phyloP scores from a whole-genome alignment of 768 basidiomycete genomes.

The Tubosaeta brunneosetosa region DNA sequence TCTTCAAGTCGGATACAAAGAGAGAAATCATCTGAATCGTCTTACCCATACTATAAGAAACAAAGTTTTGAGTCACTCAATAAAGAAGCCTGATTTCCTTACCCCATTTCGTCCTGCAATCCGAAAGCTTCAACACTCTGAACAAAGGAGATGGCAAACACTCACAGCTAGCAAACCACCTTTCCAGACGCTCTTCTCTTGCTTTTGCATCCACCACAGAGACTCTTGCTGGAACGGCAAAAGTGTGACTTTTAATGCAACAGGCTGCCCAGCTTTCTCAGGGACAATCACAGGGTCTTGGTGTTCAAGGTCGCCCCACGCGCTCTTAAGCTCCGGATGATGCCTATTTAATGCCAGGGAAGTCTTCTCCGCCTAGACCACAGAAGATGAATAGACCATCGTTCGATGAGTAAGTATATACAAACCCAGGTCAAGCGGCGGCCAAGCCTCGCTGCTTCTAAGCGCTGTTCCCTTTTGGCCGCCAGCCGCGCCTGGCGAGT shows the following conservation, averaged over 20 bases:
- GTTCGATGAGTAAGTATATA: conserved; percentile 10
- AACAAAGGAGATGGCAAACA: conserved; percentile 6
- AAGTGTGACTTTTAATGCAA: conserved; percentile 75
- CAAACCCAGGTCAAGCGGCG: conserved; percentile 70
- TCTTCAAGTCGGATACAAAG: conserved; percentile 69
- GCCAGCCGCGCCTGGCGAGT: conserved; percentile 22
- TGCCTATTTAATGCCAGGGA: conserved; percentile 57
- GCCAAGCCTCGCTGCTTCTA: conserved; percentile 54
- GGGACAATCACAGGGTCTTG: conserved; percentile 59
- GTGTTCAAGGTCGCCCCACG: conserved; percentile 83
- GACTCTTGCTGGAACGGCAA: conserved; percentile 96
- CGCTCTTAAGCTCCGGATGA: conserved; percentile 76
- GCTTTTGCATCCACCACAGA: conserved; percentile 92
- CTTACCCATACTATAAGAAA: conserved; percentile 69
- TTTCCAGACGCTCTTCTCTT: conserved; percentile 81
- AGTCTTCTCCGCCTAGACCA: conserved; percentile 64
- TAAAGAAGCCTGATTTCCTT: conserved; percentile 22
- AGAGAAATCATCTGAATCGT: conserved; percentile 96
- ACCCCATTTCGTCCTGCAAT: conserved; percentile 86
- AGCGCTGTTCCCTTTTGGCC: conserved; percentile 45
- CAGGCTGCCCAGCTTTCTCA: conserved; percentile 71
- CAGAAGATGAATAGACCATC: conserved; percentile 1
- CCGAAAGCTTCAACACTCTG: conserved; percentile 6
- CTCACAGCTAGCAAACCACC: conserved; percentile 91
- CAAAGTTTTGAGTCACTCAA: conserved; percentile 9